These are phyloP conservation scores for Alternaria consortialis DNA, from an alignment of 2,329 filamentous ascomycete species.

Conservation along the genomic window DNA sequence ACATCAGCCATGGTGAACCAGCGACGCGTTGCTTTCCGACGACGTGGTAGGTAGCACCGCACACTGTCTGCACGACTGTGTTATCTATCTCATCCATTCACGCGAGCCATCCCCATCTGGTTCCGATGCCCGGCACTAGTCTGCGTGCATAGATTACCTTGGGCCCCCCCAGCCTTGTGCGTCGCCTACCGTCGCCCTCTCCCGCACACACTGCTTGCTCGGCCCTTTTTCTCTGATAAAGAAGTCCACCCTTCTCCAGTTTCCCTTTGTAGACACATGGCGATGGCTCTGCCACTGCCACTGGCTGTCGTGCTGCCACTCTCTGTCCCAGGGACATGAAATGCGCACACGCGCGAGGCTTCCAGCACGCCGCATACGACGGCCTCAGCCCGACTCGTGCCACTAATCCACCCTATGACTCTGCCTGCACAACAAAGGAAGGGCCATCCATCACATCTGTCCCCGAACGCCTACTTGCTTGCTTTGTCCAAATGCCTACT, in stretches of 20 bases:
- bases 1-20: background rate
- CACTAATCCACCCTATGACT: constrained; percentile 33
- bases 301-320: background rate
- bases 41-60: constrained; percentile 12
- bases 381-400: constrained; percentile 16
- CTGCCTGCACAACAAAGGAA: constrained; percentile 28
- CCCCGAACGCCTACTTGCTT: constrained; percentile 3
- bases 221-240: constrained; percentile 7
- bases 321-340: background rate
- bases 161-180: constrained; percentile 12
- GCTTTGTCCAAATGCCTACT: constrained; percentile 2
- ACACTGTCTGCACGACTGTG: constrained; percentile 13
- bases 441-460: constrained; percentile 15
- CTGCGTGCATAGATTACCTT: constrained; percentile 21
- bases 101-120: constrained; percentile 15
- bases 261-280: background rate
- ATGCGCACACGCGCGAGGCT: constrained; percentile 7
- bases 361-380: constrained; percentile 27
- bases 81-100: constrained; percentile 17
- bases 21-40: constrained; percentile 3
- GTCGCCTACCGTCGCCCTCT: background rate
- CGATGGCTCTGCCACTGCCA: background rate
- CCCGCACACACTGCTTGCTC: background rate
- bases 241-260: background rate
- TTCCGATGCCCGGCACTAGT: constrained; percentile 20